Conservation (phyloP, 129 eudicot genomes). For the Calendula officinalis region DNA sequence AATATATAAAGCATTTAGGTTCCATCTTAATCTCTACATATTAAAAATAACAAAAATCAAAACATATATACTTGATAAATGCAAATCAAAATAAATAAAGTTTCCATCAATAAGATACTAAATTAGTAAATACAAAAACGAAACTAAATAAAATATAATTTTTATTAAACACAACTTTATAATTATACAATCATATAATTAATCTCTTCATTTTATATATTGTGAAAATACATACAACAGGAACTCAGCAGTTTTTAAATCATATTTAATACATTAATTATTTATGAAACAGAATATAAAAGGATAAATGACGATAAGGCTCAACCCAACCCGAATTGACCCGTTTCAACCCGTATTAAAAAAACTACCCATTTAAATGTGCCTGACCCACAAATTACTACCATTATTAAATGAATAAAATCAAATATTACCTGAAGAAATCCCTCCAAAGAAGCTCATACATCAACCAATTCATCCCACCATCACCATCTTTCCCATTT, state of each 20-base stretch:
- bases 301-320: not conserved
- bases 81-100: no score
- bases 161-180: no score
- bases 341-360: not conserved
- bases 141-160: no score
- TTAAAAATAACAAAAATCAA: no score
- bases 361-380: not conserved
- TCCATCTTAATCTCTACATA: no score
- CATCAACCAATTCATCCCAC: constrained; percentile 87
- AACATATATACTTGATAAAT: no score
- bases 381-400: not conserved
- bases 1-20: no score
- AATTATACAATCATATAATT: no score
- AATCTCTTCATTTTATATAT: no score
- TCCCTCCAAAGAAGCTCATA: constrained; percentile 97
- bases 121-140: no score
- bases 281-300: not conserved
- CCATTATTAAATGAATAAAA: not conserved
- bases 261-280: not conserved
- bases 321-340: not conserved
- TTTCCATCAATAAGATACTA: no score
- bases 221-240: no score
- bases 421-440: constrained; percentile 61
- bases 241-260: not conserved
- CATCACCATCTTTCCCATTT: constrained; percentile 60